A percentile compares a stretch with the other conserved stretches of the same genome.
Evolutionary conservation across 2,329 filamentous ascomycete genomes (phyloP).

Genomic region (Arthrobotrys iridis): DNA sequence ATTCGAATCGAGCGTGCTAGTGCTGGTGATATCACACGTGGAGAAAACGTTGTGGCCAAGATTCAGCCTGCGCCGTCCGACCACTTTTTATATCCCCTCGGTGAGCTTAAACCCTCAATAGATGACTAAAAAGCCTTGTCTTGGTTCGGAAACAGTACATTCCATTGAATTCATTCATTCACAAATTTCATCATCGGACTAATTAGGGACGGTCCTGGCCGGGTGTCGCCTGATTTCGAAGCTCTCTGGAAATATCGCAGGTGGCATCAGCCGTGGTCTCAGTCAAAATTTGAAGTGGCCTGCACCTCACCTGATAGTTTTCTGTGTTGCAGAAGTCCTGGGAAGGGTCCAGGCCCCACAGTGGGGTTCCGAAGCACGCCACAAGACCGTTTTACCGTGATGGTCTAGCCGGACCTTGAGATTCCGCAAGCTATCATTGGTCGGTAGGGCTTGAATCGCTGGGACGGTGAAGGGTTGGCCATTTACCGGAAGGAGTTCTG

Average conservation of each 20-base stretch:
- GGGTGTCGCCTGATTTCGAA: slow-evolving; percentile 36
- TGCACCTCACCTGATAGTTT: slow-evolving; percentile 54
- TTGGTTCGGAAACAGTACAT: slow-evolving; percentile 4
- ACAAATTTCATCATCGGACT: slow-evolving; percentile 33
- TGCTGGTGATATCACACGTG: slow-evolving; percentile 22
- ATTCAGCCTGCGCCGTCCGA: slow-evolving; percentile 14
- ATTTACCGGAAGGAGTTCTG: slow-evolving; percentile 17
- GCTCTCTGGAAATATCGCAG: slow-evolving; percentile 22
- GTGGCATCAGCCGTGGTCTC: slow-evolving; percentile 12
- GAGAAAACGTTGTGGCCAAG: slow-evolving; percentile 21
- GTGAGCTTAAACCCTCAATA: slow-evolving; percentile 1
- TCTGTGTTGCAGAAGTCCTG: slow-evolving; percentile 24
- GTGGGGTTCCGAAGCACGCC: slow-evolving; percentile 53
- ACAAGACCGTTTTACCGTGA: slow-evolving; percentile 13
- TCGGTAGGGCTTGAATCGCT: slow-evolving; percentile 12
- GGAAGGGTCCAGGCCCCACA: neutral
- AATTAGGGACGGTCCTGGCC: slow-evolving; percentile 47
- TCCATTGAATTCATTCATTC: no score
- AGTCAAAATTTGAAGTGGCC: slow-evolving; percentile 34
- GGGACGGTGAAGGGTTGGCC: slow-evolving; percentile 4
- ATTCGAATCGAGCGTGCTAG: slow-evolving; percentile 18
- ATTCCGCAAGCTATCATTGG: slow-evolving; percentile 30
- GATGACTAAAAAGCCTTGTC: slow-evolving; percentile 15
- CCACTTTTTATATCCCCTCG: slow-evolving; percentile 22
- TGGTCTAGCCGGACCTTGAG: slow-evolving; percentile 13